Base-by-base conservation (phyloP, 495 filamentous ascomycete species). In the Penicillium samsonianum region DNA sequence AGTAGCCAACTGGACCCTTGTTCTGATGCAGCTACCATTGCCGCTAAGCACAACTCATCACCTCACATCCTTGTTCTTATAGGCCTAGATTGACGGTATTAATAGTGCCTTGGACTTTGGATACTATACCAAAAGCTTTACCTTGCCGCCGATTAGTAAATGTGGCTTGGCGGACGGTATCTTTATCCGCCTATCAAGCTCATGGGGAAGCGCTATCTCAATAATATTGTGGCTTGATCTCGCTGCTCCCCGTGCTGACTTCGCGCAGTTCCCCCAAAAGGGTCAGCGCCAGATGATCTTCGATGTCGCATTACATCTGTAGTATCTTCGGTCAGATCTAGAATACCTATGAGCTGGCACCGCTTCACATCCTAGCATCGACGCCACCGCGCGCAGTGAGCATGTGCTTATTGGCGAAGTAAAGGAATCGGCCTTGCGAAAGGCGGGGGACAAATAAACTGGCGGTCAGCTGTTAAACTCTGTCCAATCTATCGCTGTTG, bases 41-140 rank as follows among this genome's bases (percentile, higher is more conserved):
- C 69, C 4, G 10, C 22, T 4, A 72, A 68, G 33, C 65, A 62
- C 43, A 76, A 69, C 71, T 10, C 65, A 71, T 46, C 58, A 63
- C 2, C 55, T 75, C 14, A 9, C 54, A 16, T 49, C 56, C 2
- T 65, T 78, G 0, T 22, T 71, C 6, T 69, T 76, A 0, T 80
- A 76, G 78, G 64, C 61, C 1, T 48, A 70, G 5, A 75, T 90
- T 19, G 83, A n/a, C n/a, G n/a, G n/a, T n/a, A n/a, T n/a, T n/a
- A n/a, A n/a, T n/a, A n/a, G n/a, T n/a, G n/a, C n/a, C n/a, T n/a
- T n/a, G n/a, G n/a, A n/a, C n/a, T n/a, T n/a, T n/a, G n/a, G n/a
- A n/a, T n/a, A n/a, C n/a, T n/a, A n/a, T n/a, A n/a, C n/a, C n/a
- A n/a, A n/a, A n/a, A 87, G 65, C 3, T 71, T 84, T 23, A 56